Conservation (phyloP, 306 rosid genomes). For the Dalbergia oliveri region DNA sequence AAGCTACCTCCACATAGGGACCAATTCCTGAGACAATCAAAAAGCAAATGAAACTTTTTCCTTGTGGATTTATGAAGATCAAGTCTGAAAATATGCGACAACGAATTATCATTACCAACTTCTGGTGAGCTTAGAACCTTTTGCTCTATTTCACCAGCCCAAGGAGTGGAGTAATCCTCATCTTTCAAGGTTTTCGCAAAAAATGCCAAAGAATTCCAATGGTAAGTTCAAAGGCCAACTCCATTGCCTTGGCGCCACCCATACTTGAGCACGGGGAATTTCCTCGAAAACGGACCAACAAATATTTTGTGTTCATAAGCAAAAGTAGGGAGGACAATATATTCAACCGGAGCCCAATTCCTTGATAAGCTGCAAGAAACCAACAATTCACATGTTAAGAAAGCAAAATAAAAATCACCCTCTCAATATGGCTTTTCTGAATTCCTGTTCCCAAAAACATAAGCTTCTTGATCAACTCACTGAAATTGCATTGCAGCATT, state of each 20-base stretch:
- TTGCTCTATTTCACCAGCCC: constrained; percentile 90
- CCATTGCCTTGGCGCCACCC: constrained; percentile 99
- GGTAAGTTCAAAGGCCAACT: constrained; percentile 99
- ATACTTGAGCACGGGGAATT: constrained; percentile 81
- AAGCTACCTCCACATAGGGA: constrained; percentile 96
- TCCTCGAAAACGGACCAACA: constrained; percentile 95
- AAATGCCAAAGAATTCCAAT: constrained; percentile 85
- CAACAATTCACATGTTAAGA: constrained; percentile 28
- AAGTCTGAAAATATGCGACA: constrained; percentile 1
- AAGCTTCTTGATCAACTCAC: constrained; percentile 19
- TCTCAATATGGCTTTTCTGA: not conserved
- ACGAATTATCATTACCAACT: constrained; percentile 73
- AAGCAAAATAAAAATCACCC: constrained; percentile 25
- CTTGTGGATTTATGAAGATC: constrained; percentile 12
- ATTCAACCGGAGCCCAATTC: constrained; percentile 90
- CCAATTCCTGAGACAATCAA: constrained; percentile 77
- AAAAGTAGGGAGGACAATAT: constrained; percentile 89
- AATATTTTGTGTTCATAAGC: constrained; percentile 97
- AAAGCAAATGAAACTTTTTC: constrained; percentile 50
- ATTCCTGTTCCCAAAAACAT: not conserved
- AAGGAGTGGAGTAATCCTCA: constrained; percentile 73
- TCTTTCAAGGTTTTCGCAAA: constrained; percentile 80
- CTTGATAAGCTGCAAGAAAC: constrained; percentile 76
- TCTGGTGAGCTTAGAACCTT: constrained; percentile 94
- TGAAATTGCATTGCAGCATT: not conserved